Evolutionary conservation across 139 green algal genomes (phyloP).

Genomic region (Pleodorina starrii): DNA sequence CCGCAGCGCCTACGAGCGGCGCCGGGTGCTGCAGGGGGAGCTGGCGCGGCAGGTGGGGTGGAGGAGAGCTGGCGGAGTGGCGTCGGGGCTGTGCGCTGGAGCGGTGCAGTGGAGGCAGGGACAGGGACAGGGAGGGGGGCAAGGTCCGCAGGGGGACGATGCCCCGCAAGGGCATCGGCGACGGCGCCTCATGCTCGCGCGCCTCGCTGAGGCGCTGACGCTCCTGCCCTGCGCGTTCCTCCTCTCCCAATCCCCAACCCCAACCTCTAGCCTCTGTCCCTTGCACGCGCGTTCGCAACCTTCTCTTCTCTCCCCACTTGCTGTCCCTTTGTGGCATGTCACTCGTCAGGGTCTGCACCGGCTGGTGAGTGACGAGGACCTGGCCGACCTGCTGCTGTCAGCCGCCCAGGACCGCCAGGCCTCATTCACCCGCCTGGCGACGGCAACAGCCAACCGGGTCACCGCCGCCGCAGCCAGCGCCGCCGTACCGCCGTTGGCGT

Average conservation of each 20-base stretch:
- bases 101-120: too few relatives aligned
- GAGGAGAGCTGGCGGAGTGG: neutral
- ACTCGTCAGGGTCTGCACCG: slow-evolving; percentile 42
- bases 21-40: slow-evolving; percentile 15
- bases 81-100: too few relatives aligned
- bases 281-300: too few relatives aligned
- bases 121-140: too few relatives aligned
- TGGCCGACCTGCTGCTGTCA: slow-evolving; percentile 45
- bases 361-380: slow-evolving; percentile 32
- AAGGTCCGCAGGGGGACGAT: too few relatives aligned
- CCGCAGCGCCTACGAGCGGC: slow-evolving; percentile 33
- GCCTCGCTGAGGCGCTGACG: too few relatives aligned
- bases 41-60: slow-evolving; percentile 33
- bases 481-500: neutral
- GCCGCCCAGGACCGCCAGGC: slow-evolving; percentile 1
- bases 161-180: too few relatives aligned
- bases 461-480: neutral
- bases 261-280: too few relatives aligned
- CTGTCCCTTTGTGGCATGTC: too few relatives aligned
- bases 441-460: neutral
- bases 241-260: too few relatives aligned
- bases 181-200: neutral
- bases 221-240: too few relatives aligned
- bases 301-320: too few relatives aligned
- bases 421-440: slow-evolving; percentile 25